Evolutionary conservation across 2,329 filamentous ascomycete species (phyloP), one percentile per base, ranked within the genome.

Genomic region (Talaromyces piceae): DNA sequence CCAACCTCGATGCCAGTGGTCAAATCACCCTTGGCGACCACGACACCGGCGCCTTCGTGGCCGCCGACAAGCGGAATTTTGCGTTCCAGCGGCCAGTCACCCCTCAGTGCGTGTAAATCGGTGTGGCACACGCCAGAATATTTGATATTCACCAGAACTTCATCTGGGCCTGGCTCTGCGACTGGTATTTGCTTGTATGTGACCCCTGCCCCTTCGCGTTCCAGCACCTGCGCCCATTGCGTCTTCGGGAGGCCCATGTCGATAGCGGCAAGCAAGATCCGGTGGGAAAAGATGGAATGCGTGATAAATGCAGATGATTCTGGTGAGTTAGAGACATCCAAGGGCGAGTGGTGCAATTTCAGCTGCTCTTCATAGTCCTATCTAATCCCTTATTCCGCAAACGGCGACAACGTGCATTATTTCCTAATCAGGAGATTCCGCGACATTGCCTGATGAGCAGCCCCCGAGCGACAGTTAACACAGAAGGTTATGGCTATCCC

Each of bases 121-220:
- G 89, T 94, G 77, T 94, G 89, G 79, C 89, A 95, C 60, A 95
- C 89, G 67, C 89, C 89, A 25, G 86, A 87, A 78, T 82, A 95
- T 71, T 90, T 90, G 78, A 95, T 81, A 74, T 94, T 91, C 73
- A 95, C 76, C 58, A 96, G 86, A 59, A 95, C 87, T 73, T 96
- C 88, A 74, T 95, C 90, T 48, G 90, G 85, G 20, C 84, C 88
- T 33, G 91, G 91, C 69, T 84, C 81, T 56, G 77, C 78, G 47
- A 95, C 89, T 59, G 87, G 84, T 63, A 96, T 91, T 73, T 70
- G 63, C 56, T 71, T 72, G 66, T 68, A 70, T 45, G 65, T 59
- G n/a, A 67, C 76, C 76, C 84, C 45, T 20, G 41, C 81, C 51
- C 83, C 84, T 60, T 87, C 89, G 52, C 89, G 81, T 72, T 95